Base-by-base conservation (phyloP, 345 rosid genomes). In the Populus nigra region DNA sequence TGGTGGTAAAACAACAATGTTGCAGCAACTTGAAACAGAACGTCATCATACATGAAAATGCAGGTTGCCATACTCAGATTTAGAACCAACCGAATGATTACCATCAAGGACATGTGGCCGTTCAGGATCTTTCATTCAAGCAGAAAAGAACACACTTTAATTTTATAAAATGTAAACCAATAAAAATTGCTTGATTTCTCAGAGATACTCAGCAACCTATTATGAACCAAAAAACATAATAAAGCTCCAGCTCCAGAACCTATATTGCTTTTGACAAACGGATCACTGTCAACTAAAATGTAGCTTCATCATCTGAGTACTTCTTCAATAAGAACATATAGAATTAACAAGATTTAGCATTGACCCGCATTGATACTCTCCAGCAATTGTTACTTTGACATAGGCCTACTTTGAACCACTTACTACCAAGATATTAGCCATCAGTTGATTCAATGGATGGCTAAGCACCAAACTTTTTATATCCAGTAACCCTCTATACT, bases 291-390 rank as follows among this genome's bases (percentile, higher is more conserved):
- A 38, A 27, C 25, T 47, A 49, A 71, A n/a, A 12, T 11, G 5
- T 11, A 53, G 65, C 31, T 72, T 33, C 43, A 11, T 35, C 29
- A 15, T 61, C 15, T 13, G 63, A 39, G 29, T 1, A 16, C 11
- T 16, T 73, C 39, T 45, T 15, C 50, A 11, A n/a, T 59, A 9
- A 68, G 71, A 68, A 66, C n/a, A 66, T 22, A 11, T 23, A 36
- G 22, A 66, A 23, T 41, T 25, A 61, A 61, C 22, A 73, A 55
- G 57, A 74, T 63, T 63, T 53, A 62, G 67, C 55, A 39, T 73
- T 62, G 47, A 61, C 43, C 22, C 17, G 62, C 17, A 39, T 22
- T 15, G 16, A 73, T 73, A 15, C 38, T 38, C 76, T 39, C 50
- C 55, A 71, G 57, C 35, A 50, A 8, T 47, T 59, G 12, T 15